Conservation (phyloP, 805 yeast genomes). For the Tetrapisispora taiwanensis region DNA sequence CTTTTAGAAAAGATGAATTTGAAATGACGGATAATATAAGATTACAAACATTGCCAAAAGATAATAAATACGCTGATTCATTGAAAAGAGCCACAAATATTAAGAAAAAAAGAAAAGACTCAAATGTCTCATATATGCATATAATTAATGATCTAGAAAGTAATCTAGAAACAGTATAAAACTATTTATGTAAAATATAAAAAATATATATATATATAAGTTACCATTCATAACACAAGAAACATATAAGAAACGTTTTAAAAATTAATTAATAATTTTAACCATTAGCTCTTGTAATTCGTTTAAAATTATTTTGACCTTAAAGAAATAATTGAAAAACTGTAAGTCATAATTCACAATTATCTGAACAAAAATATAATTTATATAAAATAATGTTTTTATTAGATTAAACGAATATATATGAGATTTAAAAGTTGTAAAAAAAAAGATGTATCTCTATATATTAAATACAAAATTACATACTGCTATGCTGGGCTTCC, state of each 20-base stretch:
- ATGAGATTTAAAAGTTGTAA: background rate
- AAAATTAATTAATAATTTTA: too few relatives aligned
- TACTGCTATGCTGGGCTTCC: background rate
- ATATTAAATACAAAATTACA: background rate
- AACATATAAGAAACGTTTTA: background rate
- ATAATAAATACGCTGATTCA: background rate
- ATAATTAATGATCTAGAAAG: constrained; percentile 19
- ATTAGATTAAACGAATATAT: background rate
- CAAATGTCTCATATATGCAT: constrained; percentile 18
- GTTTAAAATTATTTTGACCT: too few relatives aligned
- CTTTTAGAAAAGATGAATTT: background rate
- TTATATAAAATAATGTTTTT: too few relatives aligned
- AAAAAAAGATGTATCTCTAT: background rate
- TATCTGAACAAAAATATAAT: too few relatives aligned
- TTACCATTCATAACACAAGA: background rate
- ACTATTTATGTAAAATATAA: background rate
- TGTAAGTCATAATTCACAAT: too few relatives aligned
- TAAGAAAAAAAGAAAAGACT: constrained; percentile 18
- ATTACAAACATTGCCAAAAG: background rate
- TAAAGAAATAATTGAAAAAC: too few relatives aligned
- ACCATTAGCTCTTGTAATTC: too few relatives aligned
- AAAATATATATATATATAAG: background rate
- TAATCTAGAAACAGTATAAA: constrained; percentile 2
- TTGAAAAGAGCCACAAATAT: background rate
- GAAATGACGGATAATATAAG: background rate